Evolutionary conservation across 2,329 filamentous ascomycete species (phyloP), one percentile per base, ranked within the genome.

Genomic region (Curvularia sp.): DNA sequence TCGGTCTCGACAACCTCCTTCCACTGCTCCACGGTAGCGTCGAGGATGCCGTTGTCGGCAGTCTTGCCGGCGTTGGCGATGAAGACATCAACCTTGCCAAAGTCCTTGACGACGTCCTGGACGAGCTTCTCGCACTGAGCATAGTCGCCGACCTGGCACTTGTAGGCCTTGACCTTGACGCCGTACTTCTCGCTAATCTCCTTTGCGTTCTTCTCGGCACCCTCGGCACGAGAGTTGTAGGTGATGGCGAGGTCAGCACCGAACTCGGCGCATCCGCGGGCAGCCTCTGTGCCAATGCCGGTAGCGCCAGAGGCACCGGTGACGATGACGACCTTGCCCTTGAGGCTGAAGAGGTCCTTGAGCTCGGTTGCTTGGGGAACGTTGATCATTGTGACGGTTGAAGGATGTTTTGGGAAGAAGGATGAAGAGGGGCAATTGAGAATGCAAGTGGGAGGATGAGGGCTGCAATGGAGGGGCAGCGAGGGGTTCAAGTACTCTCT

Each of bases 1-100:
- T 97, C 96, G 71, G 94, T 89, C 69, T 90, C 86, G 77, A 96
- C 84, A 82, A 96, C 91, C 77, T 87, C 85, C 74, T 93, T 87
- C 74, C 87, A 87, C 73, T 92, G 90, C 72, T 89, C 83, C 21
- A 90, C 86, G 23, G 86, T 84, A 73, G 86, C 87, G 62, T 92
- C 89, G 48, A 91, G 81, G 71, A 91, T 83, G 57, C 89, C 89
- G 54, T 80, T 80, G 79, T 89, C 84, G 66, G 89, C 88, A 5
- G 89, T 91, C 60, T 86, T 85, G 55, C 89, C 89, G 19, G 89
- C 89, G 76, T 89, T 89, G 77, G 87, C 87, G 64, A 89, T 84
- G 78, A 89, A 88, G 68, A 83, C 84, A 70, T 89, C 86, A 70
- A 89, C 84, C 78, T 87, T 83, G 77, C 86, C 86, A 67, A 93